Conservation (phyloP, 1,139 yeast species). For the Schwanniomyces etchellsii region DNA sequence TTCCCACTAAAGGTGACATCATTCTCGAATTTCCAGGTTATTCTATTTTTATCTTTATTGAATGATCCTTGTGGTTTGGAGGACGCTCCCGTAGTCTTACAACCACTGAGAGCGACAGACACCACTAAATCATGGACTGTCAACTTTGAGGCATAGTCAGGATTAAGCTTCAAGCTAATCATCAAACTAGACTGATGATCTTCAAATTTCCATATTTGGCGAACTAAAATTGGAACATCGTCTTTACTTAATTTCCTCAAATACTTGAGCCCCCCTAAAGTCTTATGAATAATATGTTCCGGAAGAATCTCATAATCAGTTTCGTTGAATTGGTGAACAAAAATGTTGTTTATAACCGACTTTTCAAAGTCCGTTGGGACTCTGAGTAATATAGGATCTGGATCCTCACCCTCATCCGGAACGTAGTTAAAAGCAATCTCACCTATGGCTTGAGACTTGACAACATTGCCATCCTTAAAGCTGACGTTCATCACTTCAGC, state of each 20-base stretch:
- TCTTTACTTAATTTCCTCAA: conserved; percentile 34
- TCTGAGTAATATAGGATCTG: conserved; percentile 16
- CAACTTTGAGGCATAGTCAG: conserved; percentile 38
- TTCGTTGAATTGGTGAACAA: conserved; percentile 29
- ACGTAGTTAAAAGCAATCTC: conserved; percentile 73
- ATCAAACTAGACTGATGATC: conserved; percentile 79
- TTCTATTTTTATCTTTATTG: conserved; percentile 75
- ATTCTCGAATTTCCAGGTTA: conserved; percentile 70
- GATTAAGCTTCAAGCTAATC: conserved; percentile 59
- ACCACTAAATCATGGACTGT: conserved; percentile 59
- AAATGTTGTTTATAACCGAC: conserved; percentile 38
- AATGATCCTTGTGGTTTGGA: conserved; percentile 89
- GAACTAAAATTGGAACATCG: conserved; percentile 62
- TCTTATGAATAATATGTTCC: conserved; percentile 42
- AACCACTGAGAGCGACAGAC: conserved; percentile 51
- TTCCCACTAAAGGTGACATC: conserved; percentile 38
- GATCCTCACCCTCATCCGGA: conserved; percentile 18
- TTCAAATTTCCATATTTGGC: conserved; percentile 89
- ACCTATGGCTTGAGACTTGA: conserved; percentile 62
- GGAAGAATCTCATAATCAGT: conserved; percentile 28
- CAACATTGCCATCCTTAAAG: conserved; percentile 58
- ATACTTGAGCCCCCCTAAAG: conserved; percentile 73
- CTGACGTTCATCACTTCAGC: conserved; percentile 79
- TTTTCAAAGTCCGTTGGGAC: conserved; percentile 31
- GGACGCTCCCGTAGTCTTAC: conserved; percentile 63